These are phyloP conservation scores for Pythium volutum DNA, from an alignment of 352 stramenopile genomes.

Conservation along the genomic window DNA sequence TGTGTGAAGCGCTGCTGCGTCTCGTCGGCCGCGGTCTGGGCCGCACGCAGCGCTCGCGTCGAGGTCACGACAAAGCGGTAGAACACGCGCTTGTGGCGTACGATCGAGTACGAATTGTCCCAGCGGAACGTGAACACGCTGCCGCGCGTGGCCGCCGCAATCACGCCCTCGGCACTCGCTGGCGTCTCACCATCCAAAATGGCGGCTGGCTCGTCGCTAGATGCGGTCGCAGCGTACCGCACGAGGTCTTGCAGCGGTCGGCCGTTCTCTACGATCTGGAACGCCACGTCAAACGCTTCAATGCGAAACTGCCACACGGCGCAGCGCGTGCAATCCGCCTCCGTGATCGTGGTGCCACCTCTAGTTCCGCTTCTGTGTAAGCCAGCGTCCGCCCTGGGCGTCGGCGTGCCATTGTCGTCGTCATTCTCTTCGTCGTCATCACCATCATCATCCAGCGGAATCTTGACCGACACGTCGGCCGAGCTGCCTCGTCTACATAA, in stretches of 20 bases:
- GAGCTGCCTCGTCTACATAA: conserved; percentile 40
- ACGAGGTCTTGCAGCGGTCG: conserved; percentile 28
- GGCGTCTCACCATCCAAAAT: background rate
- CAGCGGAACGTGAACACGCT: conserved; percentile 57
- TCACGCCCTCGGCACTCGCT: conserved; percentile 33
- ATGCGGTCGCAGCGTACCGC: conserved; percentile 29
- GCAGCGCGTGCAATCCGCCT: background rate
- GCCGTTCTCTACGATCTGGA: conserved; percentile 54
- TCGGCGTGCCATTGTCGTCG: background rate
- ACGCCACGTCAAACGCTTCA: conserved; percentile 57
- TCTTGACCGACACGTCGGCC: conserved; percentile 41
- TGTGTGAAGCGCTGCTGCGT: conserved; percentile 23
- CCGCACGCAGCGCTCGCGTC: conserved; percentile 35
- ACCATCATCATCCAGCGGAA: conserved; percentile 19
- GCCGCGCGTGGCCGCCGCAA: conserved; percentile 31
- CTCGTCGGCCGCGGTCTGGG: conserved; percentile 50
- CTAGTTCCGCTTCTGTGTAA: background rate
- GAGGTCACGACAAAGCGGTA: conserved; percentile 57
- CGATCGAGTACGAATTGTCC: conserved; percentile 77
- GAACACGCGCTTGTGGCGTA: conserved; percentile 59
- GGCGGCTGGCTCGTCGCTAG: background rate
- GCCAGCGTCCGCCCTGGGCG: no score
- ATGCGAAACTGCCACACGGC: conserved; percentile 58
- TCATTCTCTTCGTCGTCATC: conserved; percentile 13
- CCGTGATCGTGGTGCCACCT: background rate